Evolutionary conservation across 768 basidiomycete species (phyloP).

Genomic region (Pleurotus eryngii): DNA sequence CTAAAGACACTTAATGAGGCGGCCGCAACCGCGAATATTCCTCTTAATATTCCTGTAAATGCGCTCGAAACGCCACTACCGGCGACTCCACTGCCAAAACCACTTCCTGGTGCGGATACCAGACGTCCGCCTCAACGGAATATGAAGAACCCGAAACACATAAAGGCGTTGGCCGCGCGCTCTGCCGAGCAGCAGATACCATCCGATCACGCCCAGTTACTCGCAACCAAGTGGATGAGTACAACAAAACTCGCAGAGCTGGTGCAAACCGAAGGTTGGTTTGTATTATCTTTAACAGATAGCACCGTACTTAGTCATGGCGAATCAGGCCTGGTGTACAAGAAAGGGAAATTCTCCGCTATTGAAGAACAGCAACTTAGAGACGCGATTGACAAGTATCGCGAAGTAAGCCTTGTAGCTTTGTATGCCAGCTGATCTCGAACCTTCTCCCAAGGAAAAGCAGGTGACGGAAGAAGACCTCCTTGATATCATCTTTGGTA

Average conservation of each 20-base stretch:
- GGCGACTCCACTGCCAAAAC: slow-evolving; percentile 35
- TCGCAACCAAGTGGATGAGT: slow-evolving; percentile 80
- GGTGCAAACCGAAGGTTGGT: slow-evolving; percentile 62
- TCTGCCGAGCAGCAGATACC: slow-evolving; percentile 36
- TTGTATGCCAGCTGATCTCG: slow-evolving; percentile 2
- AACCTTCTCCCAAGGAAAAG: slow-evolving; percentile 35
- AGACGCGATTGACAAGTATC: slow-evolving; percentile 62
- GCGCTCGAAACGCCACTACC: slow-evolving; percentile 19
- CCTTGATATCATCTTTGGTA: slow-evolving; percentile 64
- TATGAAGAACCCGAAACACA: slow-evolving; percentile 2
- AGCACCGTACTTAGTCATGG: slow-evolving; percentile 1
- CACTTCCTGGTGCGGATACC: slow-evolving; percentile 39
- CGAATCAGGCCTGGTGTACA: slow-evolving; percentile 70
- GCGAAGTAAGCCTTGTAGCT: slow-evolving; percentile 39
- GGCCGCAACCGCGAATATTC: slow-evolving; percentile 38
- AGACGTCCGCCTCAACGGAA: slow-evolving; percentile 13
- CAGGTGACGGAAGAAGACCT: slow-evolving; percentile 54
- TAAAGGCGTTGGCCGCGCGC: background rate
- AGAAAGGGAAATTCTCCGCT: slow-evolving; percentile 84
- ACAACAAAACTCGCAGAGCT: slow-evolving; percentile 65
- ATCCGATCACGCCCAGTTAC: slow-evolving; percentile 59
- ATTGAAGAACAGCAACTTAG: slow-evolving; percentile 68
- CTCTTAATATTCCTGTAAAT: slow-evolving; percentile 23
- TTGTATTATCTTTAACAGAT: background rate
- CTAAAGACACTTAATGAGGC: slow-evolving; percentile 65